A percentile compares a stretch with the other conserved stretches of the same genome.
Evolutionary conservation across 176 grass and related monocot genomes (phyloP).

Genomic region (Musa acuminata): DNA sequence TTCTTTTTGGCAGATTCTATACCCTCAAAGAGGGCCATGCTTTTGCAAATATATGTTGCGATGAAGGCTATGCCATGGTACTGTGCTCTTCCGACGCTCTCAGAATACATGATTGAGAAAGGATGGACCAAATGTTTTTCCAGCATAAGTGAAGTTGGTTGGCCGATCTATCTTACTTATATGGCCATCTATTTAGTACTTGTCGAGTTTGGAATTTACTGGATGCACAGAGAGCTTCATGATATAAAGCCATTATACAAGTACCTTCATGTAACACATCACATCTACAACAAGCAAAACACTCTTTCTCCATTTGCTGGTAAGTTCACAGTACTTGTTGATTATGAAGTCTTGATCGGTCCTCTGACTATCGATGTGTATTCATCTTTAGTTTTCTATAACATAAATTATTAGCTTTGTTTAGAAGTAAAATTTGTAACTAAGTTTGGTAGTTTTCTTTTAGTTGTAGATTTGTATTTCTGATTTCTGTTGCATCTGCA

Average conservation of each 20-base stretch:
- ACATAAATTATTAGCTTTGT: no score
- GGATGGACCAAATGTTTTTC: slow-evolving; percentile 74
- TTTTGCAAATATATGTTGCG: slow-evolving; percentile 67
- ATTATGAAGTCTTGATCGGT: no score
- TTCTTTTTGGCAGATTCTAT: slow-evolving; percentile 38
- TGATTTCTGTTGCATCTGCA: no score
- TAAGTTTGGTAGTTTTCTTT: no score
- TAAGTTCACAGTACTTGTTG: slow-evolving; percentile 15
- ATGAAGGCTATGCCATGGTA: slow-evolving; percentile 76
- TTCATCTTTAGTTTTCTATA: no score
- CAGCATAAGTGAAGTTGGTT: slow-evolving; percentile 54
- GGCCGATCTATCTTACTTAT: slow-evolving; percentile 40
- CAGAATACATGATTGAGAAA: slow-evolving; percentile 71
- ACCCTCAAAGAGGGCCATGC: slow-evolving; percentile 73
- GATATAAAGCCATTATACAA: slow-evolving; percentile 95
- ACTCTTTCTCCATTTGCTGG: slow-evolving; percentile 86
- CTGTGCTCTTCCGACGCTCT: slow-evolving; percentile 56
- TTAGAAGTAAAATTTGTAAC: no score
- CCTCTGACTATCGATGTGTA: no score
- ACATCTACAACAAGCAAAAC: slow-evolving; percentile 94
- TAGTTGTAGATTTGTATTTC: no score
- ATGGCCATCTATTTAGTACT: slow-evolving; percentile 45
- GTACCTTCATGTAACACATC: slow-evolving; percentile 71
- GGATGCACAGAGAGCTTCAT: slow-evolving; percentile 94
- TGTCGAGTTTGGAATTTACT: slow-evolving; percentile 88